Percentiles rank a stretch among this genome's conserved stretches.
These are phyloP conservation scores for Fusarium sp. DNA, from an alignment of 2,329 filamentous ascomycete genomes.

Conservation along the genomic window DNA sequence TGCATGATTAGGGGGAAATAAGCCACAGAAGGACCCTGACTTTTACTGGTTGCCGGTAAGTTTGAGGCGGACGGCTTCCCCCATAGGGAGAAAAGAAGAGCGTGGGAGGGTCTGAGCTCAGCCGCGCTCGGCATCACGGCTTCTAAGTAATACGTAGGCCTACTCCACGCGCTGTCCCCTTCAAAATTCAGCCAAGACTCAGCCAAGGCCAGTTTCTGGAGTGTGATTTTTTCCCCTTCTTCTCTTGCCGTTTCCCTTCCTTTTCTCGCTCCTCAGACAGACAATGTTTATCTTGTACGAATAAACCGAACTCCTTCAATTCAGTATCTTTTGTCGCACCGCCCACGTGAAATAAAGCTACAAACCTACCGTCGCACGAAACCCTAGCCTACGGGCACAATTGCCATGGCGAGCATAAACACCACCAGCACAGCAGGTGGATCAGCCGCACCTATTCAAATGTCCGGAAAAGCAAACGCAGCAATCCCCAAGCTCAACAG, in stretches of 20 bases:
- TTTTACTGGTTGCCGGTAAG: slow-evolving; percentile 24
- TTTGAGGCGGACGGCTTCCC: slow-evolving; percentile 26
- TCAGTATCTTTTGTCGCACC: background rate
- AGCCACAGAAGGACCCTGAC: slow-evolving; percentile 43
- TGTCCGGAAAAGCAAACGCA: slow-evolving; percentile 64
- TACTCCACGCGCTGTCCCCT: slow-evolving; percentile 43
- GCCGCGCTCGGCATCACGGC: slow-evolving; percentile 47
- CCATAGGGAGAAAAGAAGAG: slow-evolving; percentile 32
- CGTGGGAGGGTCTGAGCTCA: slow-evolving; percentile 39
- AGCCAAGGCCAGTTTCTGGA: slow-evolving; percentile 32
- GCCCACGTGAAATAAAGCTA: background rate
- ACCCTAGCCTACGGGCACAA: slow-evolving; percentile 10
- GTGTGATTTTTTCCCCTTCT: slow-evolving; percentile 9
- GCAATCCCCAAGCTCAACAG: slow-evolving; percentile 67
- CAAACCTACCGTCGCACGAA: slow-evolving; percentile 6
- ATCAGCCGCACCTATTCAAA: slow-evolving; percentile 63
- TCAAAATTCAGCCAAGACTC: slow-evolving; percentile 39
- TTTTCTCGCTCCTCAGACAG: slow-evolving; percentile 20
- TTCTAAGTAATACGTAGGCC: slow-evolving; percentile 43
- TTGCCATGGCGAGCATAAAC: slow-evolving; percentile 56
- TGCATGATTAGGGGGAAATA: slow-evolving; percentile 24
- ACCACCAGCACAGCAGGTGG: slow-evolving; percentile 50
- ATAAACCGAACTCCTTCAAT: slow-evolving; percentile 19
- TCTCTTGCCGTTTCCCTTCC: slow-evolving; percentile 14
- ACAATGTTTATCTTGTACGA: slow-evolving; percentile 40